These are phyloP conservation scores for Xerocomus minutiporus DNA, from an alignment of 1,284 basidiomycete genomes.

Conservation along the genomic window DNA sequence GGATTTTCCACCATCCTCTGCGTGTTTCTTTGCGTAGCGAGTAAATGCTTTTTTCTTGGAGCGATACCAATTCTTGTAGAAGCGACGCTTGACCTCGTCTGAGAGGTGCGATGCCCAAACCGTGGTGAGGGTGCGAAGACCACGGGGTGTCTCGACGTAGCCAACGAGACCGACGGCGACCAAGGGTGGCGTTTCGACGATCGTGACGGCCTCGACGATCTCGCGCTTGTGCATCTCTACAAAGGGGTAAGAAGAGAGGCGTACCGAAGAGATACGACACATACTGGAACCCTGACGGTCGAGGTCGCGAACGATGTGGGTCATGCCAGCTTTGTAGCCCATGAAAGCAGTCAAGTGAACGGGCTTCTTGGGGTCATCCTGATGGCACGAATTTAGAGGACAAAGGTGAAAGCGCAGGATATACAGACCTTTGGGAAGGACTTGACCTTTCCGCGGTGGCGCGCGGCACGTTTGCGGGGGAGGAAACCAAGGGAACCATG, in stretches of 20 bases:
- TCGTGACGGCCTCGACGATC: slow-evolving; percentile 95
- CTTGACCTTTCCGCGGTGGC: slow-evolving; percentile 98
- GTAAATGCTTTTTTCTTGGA: slow-evolving; percentile 99
- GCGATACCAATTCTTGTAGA: slow-evolving; percentile 99
- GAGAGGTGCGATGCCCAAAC: slow-evolving; percentile 83
- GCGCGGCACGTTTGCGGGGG: slow-evolving; percentile 90
- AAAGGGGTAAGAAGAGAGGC: slow-evolving; percentile 1
- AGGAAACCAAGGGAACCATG: slow-evolving; percentile 93
- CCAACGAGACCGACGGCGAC: slow-evolving; percentile 98
- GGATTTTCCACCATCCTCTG: slow-evolving; percentile 91
- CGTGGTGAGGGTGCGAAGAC: slow-evolving; percentile 83
- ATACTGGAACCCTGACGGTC: slow-evolving; percentile 97
- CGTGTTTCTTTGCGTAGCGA: slow-evolving; percentile 98
- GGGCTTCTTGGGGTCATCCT: slow-evolving; percentile 99
- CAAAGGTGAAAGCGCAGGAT: background rate
- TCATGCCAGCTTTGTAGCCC: slow-evolving; percentile 99
- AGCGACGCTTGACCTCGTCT: slow-evolving; percentile 94
- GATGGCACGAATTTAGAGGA: slow-evolving; percentile 14
- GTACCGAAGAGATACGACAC: slow-evolving; percentile 34
- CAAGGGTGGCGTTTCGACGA: slow-evolving; percentile 97
- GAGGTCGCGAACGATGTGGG: slow-evolving; percentile 98
- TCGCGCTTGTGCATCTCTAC: slow-evolving; percentile 99
- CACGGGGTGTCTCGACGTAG: slow-evolving; percentile 99
- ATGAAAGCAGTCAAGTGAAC: slow-evolving; percentile 98
- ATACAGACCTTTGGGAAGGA: slow-evolving; percentile 85